Conservation (phyloP, 345 rosid species). For the Reutealis trisperma region DNA sequence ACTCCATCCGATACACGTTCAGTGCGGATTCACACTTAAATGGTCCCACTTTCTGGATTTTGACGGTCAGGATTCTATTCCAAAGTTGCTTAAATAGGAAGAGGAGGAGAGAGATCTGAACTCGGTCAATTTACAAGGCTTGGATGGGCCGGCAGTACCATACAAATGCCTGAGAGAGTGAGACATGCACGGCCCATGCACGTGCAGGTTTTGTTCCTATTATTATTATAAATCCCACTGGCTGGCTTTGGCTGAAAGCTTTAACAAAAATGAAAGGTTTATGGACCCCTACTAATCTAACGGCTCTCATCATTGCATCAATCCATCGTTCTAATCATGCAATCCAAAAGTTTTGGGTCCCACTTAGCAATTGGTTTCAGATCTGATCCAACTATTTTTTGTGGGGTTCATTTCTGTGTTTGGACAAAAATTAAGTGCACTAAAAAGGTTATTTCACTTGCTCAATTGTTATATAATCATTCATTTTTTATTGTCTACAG, state of each 20-base stretch:
- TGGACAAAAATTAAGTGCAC: not conserved
- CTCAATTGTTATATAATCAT: not conserved
- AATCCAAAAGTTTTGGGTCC: constrained; percentile 18
- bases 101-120: not conserved
- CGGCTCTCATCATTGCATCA: constrained; percentile 36
- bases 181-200: constrained; percentile 30
- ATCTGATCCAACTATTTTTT: not conserved
- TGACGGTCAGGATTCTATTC: constrained; percentile 14
- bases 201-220: constrained; percentile 15
- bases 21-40: not conserved
- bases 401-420: not conserved
- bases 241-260: not conserved
- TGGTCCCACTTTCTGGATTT: not conserved
- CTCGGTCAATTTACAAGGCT: not conserved
- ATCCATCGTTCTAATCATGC: constrained; percentile 5
- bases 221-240: too few relatives aligned
- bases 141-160: not conserved
- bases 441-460: not conserved
- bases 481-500: not conserved
- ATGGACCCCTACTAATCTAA: constrained; percentile 21
- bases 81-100: not conserved
- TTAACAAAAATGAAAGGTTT: not conserved
- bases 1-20: not conserved
- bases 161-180: not conserved
- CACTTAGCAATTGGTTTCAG: not conserved